Percentiles rank a stretch among this genome's conserved stretches.
phyloP scores from a whole-genome alignment of 345 rosid genomes.

The Barbarea vulgaris region DNA sequence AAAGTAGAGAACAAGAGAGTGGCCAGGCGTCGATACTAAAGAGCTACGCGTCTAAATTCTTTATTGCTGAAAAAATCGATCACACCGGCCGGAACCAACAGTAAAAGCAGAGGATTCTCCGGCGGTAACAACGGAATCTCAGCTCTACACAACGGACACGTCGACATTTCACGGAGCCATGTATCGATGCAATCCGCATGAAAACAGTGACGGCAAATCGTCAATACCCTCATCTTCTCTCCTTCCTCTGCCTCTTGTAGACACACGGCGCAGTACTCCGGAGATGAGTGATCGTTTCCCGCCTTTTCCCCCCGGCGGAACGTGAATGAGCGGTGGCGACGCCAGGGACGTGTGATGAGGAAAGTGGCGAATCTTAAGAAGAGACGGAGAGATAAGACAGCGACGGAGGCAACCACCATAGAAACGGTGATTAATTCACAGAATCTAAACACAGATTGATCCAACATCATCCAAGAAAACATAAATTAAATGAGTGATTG shows the following conservation, averaged over 20 bases:
- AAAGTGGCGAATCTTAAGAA: conserved; percentile 6
- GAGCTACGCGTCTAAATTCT: neutral
- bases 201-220: conserved; percentile 51
- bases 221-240: conserved; percentile 41
- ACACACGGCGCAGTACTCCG: conserved; percentile 44
- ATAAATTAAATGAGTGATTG: neutral
- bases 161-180: conserved; percentile 40
- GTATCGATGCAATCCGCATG: conserved; percentile 50
- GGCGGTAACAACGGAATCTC: conserved; percentile 20
- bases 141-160: conserved; percentile 55
- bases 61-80: conserved; percentile 8
- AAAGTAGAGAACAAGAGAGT: neutral
- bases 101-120: conserved; percentile 22
- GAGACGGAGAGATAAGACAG: conserved; percentile 19
- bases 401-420: conserved; percentile 9
- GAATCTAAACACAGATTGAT: neutral
- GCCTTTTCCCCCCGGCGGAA: neutral
- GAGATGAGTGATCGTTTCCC: neutral
- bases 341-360: conserved; percentile 24
- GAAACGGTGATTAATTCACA: neutral
- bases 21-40: neutral
- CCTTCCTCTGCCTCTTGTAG: conserved; percentile 42
- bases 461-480: neutral
- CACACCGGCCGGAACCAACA: conserved; percentile 23
- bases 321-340: conserved; percentile 39